Evolutionary conservation across 1,139 yeast genomes (phyloP).

Genomic region (Kurtzmaniella quercitrusa): DNA sequence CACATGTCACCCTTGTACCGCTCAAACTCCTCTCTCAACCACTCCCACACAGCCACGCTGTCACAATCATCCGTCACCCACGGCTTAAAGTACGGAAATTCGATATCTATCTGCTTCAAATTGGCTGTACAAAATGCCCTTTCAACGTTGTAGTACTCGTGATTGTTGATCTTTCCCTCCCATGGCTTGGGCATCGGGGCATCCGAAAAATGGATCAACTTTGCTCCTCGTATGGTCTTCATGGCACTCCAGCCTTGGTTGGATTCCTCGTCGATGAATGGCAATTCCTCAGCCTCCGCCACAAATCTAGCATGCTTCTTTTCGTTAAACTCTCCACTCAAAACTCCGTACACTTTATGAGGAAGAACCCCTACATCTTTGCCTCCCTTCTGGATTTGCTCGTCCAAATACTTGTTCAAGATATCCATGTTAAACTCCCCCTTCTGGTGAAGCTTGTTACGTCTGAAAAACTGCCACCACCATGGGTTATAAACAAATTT

Average conservation of each 20-base stretch:
- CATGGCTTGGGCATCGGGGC: conserved; percentile 48
- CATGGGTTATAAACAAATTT: conserved; percentile 28
- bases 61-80: conserved; percentile 30
- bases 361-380: conserved; percentile 38
- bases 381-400: conserved; percentile 14
- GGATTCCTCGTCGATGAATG: conserved; percentile 19
- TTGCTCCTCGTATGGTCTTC: conserved; percentile 15
- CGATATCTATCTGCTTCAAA: conserved; percentile 11
- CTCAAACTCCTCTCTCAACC: conserved; percentile 17
- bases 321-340: conserved; percentile 47
- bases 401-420: conserved; percentile 33
- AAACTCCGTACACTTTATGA: conserved; percentile 42
- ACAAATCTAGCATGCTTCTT: conserved; percentile 19
- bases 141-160: conserved; percentile 20
- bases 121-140: conserved; percentile 22
- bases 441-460: conserved; percentile 16
- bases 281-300: conserved; percentile 31
- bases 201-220: conserved; percentile 40
- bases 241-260: conserved; percentile 25
- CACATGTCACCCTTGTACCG: conserved; percentile 3
- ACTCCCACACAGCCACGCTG: conserved; percentile 29
- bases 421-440: conserved; percentile 50
- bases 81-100: conserved; percentile 24
- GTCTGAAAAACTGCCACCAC: conserved; percentile 23
- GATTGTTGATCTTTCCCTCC: conserved; percentile 21